phyloP scores from a whole-genome alignment of 2,329 filamentous ascomycete species.

The Fusarium sp. region DNA sequence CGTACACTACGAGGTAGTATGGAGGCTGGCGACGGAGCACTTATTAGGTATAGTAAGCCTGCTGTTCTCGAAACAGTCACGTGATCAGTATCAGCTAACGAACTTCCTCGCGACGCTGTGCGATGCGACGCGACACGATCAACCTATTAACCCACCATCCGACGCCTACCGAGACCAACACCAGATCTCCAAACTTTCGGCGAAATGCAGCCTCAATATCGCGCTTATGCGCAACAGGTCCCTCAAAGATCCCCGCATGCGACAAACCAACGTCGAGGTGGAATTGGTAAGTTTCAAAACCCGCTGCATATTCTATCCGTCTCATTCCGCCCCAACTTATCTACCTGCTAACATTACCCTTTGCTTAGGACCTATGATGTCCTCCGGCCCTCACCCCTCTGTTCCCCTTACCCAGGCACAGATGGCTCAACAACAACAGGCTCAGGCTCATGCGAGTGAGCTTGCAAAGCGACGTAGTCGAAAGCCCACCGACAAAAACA shows the following conservation, averaged over 20 bases:
- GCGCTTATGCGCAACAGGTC: slow-evolving; percentile 62
- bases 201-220: slow-evolving; percentile 65
- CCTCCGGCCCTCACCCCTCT: slow-evolving; percentile 62
- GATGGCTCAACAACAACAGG: slow-evolving; percentile 62
- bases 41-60: background rate
- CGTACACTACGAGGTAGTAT: background rate
- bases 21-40: too few relatives aligned
- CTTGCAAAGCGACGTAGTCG: slow-evolving; percentile 82
- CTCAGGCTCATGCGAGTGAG: slow-evolving; percentile 67
- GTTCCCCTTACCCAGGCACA: slow-evolving; percentile 66
- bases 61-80: slow-evolving; percentile 15
- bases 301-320: background rate
- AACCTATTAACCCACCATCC: slow-evolving; percentile 28
- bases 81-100: slow-evolving; percentile 34
- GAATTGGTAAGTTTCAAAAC: slow-evolving; percentile 59
- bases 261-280: slow-evolving; percentile 61
- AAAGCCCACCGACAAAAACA: slow-evolving; percentile 94
- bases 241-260: slow-evolving; percentile 62
- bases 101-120: slow-evolving; percentile 33
- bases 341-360: slow-evolving; percentile 19
- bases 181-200: slow-evolving; percentile 7
- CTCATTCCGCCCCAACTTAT: background rate
- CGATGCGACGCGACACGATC: slow-evolving; percentile 46
- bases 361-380: slow-evolving; percentile 64
- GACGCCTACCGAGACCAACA: slow-evolving; percentile 22